Evolutionary conservation across 305 asterid species (phyloP), one percentile per base, ranked within the genome.

Genomic region (Rubia tinctorum): DNA sequence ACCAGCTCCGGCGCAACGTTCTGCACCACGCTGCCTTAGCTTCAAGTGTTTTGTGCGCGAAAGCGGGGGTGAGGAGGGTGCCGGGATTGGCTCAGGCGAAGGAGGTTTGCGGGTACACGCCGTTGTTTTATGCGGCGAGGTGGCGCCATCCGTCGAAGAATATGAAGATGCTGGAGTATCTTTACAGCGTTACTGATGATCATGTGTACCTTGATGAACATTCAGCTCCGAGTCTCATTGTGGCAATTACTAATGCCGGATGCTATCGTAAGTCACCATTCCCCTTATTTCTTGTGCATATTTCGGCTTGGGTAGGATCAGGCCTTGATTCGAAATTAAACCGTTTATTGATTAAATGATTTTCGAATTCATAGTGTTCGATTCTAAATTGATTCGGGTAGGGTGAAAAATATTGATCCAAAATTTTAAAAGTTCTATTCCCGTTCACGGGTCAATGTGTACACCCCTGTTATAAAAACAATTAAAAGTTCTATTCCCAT

Each of bases 121-220:
- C 73, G 2, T 11, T 70, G n/a, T n/a, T 70, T 15, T 70, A 70
- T 13, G 73, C 73, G 8, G 73, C 73, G n/a, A 10, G 45, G 9
- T 70, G 73, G 73, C 10, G 73, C 7, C 45, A 51, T 18, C 45
- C 34, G 20, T 70, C 65, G 23, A 20, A 34, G 23, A 34, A 22
- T 25, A 53, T 17, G 37, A 7, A 34, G 11, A 55, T 70, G 73
- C 8, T 70, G 64, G 65, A 53, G 18, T 70, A 9, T 55, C 73
- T 70, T 12, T 18, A 34, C 73, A 22, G 5, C 17, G 49, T 30
- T 1, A 70, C 65, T 7, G 4, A 30, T 8, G 44, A 64, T 23
- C 1, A 3, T 15, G 12, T 37, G 23, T 34, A 51, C 64, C 56
- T 10, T 18, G 65, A n/a, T 49, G 5, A 4, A 17, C 55, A n/a